Evolutionary conservation across 2,329 filamentous ascomycete genomes (phyloP), one percentile per base, ranked within the genome.

Genomic region (Botrytis galanthina): DNA sequence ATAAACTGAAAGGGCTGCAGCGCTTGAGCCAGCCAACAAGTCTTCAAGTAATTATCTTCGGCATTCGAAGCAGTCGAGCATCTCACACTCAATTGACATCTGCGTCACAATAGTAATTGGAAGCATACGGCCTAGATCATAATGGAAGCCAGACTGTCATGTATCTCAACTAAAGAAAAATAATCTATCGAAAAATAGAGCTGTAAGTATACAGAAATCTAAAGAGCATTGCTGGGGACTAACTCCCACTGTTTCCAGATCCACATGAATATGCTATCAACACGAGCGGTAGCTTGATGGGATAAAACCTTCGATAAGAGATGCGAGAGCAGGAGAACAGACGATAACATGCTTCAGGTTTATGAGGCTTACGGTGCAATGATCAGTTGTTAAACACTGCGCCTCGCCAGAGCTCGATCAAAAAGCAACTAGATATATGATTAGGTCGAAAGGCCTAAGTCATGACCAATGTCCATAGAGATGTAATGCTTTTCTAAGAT

Each of bases 21-120:
- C 35, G 22, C 35, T 20, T 10, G 18, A 37, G 35, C 39, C 63
- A 32, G 48, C 48, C 18, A 48, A 26, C 7, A 29, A n/a, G 12
- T 26, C 8, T 46, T 8, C 6, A 64, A 9, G 18, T 64, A 44
- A 16, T 32, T 14, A 20, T 4, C 42, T 35, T 66, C 42, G 26
- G 8, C 26, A 29, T 29, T 42, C 60, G 18, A 44, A 44, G 4
- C 8, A 29, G 20, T 12, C 22, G n/a, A 44, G 4, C 6, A 22
- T 14, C 18, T 63, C 16, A 63, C 29, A 16, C 16, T 1, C 5
- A 29, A 18, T 42, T 42, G 35, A 42, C 8, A 46, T 5, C 46
- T 46, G 18, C n/a, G 10, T 75, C 88, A 89, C 0, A n/a, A n/a
- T n/a, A n/a, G n/a, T 51, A 9, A 51, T 4, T 22, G 46, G 46